Evolutionary conservation across 208 protist genomes (phyloP), one percentile per base, ranked within the genome.

Genomic region (Histomonas meleagridis): DNA sequence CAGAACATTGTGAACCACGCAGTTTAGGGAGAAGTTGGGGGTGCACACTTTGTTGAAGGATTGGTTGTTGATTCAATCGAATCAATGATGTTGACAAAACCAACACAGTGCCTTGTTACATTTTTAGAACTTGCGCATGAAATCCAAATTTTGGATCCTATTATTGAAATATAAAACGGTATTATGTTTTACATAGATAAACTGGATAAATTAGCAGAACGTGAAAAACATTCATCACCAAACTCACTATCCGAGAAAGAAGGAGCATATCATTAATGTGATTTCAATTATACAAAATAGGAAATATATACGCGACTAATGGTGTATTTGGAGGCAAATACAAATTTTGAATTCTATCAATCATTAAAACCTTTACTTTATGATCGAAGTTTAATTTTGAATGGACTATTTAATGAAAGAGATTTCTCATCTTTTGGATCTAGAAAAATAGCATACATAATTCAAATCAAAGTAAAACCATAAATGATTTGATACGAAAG

Each of bases 81-180:
- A 28, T 92, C 93, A 0, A 98, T 99, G 92, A 96, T 99, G 92
- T 97, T 97, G 93, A 35, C 95, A 93, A 32, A 96, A 97, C 90
- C 92, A 96, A 79, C 99, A 96, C 94, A 95, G 96, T 23, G 96
- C 97, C 95, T 99, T n/a, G 97, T 99, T 93, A 96, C 96, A 90
- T 99, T 97, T 96, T 96, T 99, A 62, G 95, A 95, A 60, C 99
- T 99, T 98, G 97, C 97, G 10, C 96, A 98, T 90, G 95, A 96
- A 93, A 86, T 51, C 76, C 96, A 97, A 92, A 96, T 96, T 57
- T 93, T 94, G 69, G 96, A 98, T 90, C 78, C 94, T 53, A 72
- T 92, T 48, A 98, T 99, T 93, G 99, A 99, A 94, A 98, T n/a
- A n/a, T n/a, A n/a, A n/a, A n/a, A n/a, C 97, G 23, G 97, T 98